Percentiles rank a stretch among this genome's conserved stretches.
Conservation (phyloP, 768 basidiomycete species). For the Sarcodon aspratus region DNA sequence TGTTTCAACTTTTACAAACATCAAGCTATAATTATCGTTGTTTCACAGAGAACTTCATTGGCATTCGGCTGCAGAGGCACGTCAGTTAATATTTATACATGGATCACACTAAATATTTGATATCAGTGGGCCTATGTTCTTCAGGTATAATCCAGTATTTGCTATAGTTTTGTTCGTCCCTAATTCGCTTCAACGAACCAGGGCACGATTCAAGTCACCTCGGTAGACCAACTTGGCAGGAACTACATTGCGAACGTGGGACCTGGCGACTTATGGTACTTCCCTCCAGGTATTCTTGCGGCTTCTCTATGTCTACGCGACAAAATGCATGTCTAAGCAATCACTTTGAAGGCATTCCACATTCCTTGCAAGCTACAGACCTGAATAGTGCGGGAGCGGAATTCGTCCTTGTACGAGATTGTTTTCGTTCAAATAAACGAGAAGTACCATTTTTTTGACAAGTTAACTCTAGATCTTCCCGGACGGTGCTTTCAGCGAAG, state of each 20-base stretch:
- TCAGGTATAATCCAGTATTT: slow-evolving; percentile 10
- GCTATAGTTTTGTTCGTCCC: not conserved
- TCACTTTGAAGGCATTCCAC: slow-evolving; percentile 9
- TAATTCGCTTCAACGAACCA: not conserved
- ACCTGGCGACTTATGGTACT: slow-evolving; percentile 22
- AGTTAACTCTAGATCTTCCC: slow-evolving; percentile 19
- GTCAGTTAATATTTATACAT: not conserved
- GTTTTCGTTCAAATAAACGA: slow-evolving; percentile 6
- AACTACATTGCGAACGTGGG: slow-evolving; percentile 14
- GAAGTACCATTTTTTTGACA: slow-evolving; percentile 14
- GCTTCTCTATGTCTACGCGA: too few species aligned
- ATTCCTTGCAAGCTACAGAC: slow-evolving; percentile 23
- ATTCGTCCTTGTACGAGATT: slow-evolving; percentile 18
- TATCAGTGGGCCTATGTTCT: slow-evolving; percentile 22
- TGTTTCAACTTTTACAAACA: not conserved
- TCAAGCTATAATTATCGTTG: not conserved
- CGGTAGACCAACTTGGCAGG: slow-evolving; percentile 14
- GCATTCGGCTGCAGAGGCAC: slow-evolving; percentile 19
- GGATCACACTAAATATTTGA: not conserved
- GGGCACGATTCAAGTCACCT: slow-evolving; percentile 11
- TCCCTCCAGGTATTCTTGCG: slow-evolving; percentile 19
- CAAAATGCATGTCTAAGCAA: too few species aligned
- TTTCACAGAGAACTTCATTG: slow-evolving; percentile 21
- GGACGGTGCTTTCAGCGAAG: slow-evolving; percentile 22
- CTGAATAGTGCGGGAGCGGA: slow-evolving; percentile 18